phyloP scores from a whole-genome alignment of 177 flowering plant genomes.

The Vitis hybrid region DNA sequence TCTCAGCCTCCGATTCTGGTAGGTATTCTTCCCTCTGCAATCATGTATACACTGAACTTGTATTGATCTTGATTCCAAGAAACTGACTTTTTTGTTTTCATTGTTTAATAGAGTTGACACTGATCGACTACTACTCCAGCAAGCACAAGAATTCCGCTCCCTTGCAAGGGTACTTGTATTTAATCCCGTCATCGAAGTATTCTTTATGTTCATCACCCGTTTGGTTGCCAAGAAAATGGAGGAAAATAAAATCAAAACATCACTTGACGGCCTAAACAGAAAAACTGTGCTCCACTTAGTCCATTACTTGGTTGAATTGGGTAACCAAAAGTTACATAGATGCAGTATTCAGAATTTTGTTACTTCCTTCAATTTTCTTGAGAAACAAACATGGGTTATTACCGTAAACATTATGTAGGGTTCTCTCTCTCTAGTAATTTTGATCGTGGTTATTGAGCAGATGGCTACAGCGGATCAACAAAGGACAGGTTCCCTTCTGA shows the following conservation, averaged over 20 bases:
- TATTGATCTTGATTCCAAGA: background rate
- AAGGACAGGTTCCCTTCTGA: constrained; percentile 62
- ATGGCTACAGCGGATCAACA: constrained; percentile 86
- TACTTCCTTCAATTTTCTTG: background rate
- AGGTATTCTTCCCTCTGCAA: background rate
- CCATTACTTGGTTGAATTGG: no score
- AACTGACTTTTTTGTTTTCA: background rate
- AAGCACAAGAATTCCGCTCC: constrained; percentile 84
- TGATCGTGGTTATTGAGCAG: constrained; percentile 40
- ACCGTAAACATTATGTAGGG: background rate
- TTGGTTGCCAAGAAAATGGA: no score
- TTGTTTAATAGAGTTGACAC: constrained; percentile 37
- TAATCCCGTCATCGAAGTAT: background rate
- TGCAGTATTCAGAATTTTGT: background rate
- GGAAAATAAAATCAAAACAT: no score
- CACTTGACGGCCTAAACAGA: no score
- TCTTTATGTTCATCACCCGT: background rate
- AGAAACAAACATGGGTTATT: background rate
- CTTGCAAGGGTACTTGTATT: constrained; percentile 51
- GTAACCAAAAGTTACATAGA: no score
- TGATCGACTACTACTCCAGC: constrained; percentile 69
- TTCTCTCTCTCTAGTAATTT: background rate
- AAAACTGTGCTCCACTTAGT: no score
- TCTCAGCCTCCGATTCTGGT: constrained; percentile 32
- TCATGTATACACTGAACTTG: background rate